Conservation (phyloP, 1,139 yeast species). For the Zygotorulaspora mrakii region DNA sequence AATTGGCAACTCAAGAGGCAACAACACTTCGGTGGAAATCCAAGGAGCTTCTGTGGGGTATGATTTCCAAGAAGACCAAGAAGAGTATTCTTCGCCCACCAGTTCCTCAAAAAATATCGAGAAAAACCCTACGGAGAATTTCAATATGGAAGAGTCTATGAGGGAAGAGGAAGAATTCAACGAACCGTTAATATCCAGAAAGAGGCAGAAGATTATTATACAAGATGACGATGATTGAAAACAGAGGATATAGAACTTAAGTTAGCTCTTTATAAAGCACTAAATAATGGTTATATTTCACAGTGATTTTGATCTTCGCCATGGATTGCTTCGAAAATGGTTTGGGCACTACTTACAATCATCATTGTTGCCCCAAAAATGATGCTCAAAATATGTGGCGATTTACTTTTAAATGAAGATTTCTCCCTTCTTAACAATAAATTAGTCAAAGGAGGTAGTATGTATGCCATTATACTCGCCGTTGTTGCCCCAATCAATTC, state of each 20-base stretch:
- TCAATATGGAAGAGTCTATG: neutral
- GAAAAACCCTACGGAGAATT: neutral
- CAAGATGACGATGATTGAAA: constrained; percentile 16
- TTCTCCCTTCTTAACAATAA: constrained; percentile 57
- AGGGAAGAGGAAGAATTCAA: constrained; percentile 7
- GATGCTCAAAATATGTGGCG: constrained; percentile 61
- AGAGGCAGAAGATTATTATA: constrained; percentile 10
- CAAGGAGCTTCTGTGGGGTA: neutral
- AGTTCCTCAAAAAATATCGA: no score
- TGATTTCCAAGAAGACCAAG: neutral
- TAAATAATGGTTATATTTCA: constrained; percentile 22
- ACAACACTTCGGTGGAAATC: neutral
- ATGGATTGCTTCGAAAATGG: constrained; percentile 52
- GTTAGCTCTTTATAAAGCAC: no score
- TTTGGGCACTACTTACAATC: constrained; percentile 73
- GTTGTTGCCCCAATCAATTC: constrained; percentile 92
- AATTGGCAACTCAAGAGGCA: no score
- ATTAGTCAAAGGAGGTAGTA: constrained; percentile 82
- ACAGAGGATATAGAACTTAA: no score
- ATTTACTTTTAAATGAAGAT: constrained; percentile 43
- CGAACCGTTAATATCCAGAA: constrained; percentile 2
- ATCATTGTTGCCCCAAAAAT: constrained; percentile 72
- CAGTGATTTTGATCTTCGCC: constrained; percentile 46
- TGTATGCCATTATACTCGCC: constrained; percentile 89
- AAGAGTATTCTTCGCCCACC: neutral